Evolutionary conservation across 2,329 filamentous ascomycete genomes (phyloP), one percentile per base, ranked within the genome.

Genomic region (Diaporthe vaccinii): DNA sequence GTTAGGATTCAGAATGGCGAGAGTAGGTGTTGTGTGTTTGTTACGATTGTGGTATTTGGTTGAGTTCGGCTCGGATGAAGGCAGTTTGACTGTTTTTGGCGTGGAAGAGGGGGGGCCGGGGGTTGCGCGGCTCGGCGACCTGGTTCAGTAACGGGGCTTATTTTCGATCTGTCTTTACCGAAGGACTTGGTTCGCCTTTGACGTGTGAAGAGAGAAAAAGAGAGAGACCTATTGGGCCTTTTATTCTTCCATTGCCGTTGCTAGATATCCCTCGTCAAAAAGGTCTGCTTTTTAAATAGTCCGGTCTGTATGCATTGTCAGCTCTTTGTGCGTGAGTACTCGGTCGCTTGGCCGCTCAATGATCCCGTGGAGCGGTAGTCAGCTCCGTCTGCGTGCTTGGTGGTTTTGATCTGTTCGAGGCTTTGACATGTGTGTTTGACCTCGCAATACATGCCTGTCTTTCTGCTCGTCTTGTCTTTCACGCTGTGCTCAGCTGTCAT

Each of bases 191-290:
- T 46, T 65, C 3, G 22, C 36, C n/a, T 55, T n/a, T 12, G 20
- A 31, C 31, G n/a, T 15, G 15, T 22, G 34, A 41, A 55, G 49
- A 25, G 59, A 31, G n/a, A 22, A 5, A 17, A 28, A 20, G n/a
- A 55, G 62, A 36, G 49, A 68, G 65, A 39, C 7, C 14, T 53
- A 6, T 41, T 28, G 34, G 34, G 34, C 49, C 41, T 53, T n/a
- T 53, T 34, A 69, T 69, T 41, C 65, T 14, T 65, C 46, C 34
- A 41, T 41, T 55, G 46, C 58, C 58, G 20, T 55, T 36, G 46
- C 31, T 73, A 73, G 58, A 73, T 55, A 73, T 73, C 34, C 58
- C 70, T 49, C 25, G 31, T 46, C 71, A 44, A 65, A 36, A 65
- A 65, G 39, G 36, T 36, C 25, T 72, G 55, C 46, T 55, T 15